phyloP scores from a whole-genome alignment of 176 grass and related monocot genomes.

The Miscanthus lutarioriparius region DNA sequence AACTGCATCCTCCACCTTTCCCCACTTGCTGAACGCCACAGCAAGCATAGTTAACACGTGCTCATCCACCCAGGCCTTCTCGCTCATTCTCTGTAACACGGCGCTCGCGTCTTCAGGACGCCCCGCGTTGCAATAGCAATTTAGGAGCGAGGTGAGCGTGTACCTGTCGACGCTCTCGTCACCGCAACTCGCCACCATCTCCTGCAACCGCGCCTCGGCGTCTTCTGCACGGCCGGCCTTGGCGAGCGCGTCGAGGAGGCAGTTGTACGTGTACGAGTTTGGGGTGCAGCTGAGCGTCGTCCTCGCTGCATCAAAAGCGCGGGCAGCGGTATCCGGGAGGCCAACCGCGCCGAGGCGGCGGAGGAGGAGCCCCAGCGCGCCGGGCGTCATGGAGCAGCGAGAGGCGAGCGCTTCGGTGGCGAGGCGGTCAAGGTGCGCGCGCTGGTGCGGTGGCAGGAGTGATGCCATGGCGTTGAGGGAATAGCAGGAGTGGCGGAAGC shows the following conservation, averaged over 20 bases:
- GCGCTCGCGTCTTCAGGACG: slow-evolving; percentile 41
- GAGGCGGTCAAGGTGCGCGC: slow-evolving; percentile 50
- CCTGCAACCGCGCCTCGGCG: slow-evolving; percentile 52
- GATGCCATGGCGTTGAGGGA: slow-evolving; percentile 82
- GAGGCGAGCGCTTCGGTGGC: slow-evolving; percentile 33
- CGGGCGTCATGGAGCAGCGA: slow-evolving; percentile 64
- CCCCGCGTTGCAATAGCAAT: slow-evolving; percentile 68
- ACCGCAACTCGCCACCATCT: slow-evolving; percentile 50
- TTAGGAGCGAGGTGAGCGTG: slow-evolving; percentile 70
- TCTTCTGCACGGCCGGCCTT: slow-evolving; percentile 50
- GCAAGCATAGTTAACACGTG: slow-evolving; percentile 67
- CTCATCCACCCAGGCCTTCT: slow-evolving; percentile 58
- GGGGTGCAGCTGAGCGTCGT: slow-evolving; percentile 51
- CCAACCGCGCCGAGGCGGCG: slow-evolving; percentile 57
- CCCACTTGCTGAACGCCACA: slow-evolving; percentile 82
- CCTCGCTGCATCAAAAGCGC: slow-evolving; percentile 57
- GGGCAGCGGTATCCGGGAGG: slow-evolving; percentile 50
- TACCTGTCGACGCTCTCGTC: slow-evolving; percentile 62
- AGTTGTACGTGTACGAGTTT: slow-evolving; percentile 84
- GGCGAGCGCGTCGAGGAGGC: slow-evolving; percentile 65
- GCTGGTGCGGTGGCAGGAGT: slow-evolving; percentile 49
- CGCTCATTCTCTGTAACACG: slow-evolving; percentile 64
- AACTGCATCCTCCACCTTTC: slow-evolving; percentile 49
- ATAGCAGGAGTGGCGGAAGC: slow-evolving; percentile 83
- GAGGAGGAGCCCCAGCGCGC: slow-evolving; percentile 75